Evolutionary conservation across 306 rosid species (phyloP), one percentile per base, ranked within the genome.

Genomic region (Citrullus amarus): DNA sequence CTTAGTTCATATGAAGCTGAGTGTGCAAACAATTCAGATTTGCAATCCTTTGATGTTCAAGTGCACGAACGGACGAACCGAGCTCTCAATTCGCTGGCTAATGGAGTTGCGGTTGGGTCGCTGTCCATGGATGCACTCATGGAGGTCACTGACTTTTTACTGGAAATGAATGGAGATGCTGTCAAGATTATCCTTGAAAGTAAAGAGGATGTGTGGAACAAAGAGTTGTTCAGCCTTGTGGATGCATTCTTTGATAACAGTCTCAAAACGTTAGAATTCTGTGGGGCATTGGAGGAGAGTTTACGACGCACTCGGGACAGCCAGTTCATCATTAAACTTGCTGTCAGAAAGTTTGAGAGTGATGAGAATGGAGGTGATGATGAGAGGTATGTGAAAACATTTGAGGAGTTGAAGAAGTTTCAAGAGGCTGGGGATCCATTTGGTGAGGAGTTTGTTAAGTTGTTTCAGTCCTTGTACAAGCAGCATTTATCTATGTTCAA

Each of bases 1-100:
- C 86, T 95, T 59, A 89, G 82, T 77, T 88, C 96, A n/a, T 95
- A 95, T 32, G 98, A 92, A 80, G 84, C 87, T 51, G 97, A 92
- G 15, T 91, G 97, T 75, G 72, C 46, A 82, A 75, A 62, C 3
- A 97, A 95, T 73, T 88, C 90, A 0, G 86, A 82, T 85, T 85
- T 95, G 63, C 90, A 84, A 68, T 79, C 92, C 53, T 87, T 95
- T 10, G 98, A 95, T 69, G 90, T 84, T 12, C 70, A 79, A 68
- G 80, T 95, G 82, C 95, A 80, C 28, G 88, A 85, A 86, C 88
- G 88, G 15, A 92, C 97, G 56, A 86, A 61, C 78, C 85, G 91
- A 73, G 97, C 84, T 48, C 86, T 95, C 60, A 82, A 70, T 84
- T 91, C 96, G 0, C 88, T 95, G 11, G 85, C 93, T 43, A 41